Evolutionary conservation across 331 rosid species (phyloP).

Genomic region (Arachis monticola): DNA sequence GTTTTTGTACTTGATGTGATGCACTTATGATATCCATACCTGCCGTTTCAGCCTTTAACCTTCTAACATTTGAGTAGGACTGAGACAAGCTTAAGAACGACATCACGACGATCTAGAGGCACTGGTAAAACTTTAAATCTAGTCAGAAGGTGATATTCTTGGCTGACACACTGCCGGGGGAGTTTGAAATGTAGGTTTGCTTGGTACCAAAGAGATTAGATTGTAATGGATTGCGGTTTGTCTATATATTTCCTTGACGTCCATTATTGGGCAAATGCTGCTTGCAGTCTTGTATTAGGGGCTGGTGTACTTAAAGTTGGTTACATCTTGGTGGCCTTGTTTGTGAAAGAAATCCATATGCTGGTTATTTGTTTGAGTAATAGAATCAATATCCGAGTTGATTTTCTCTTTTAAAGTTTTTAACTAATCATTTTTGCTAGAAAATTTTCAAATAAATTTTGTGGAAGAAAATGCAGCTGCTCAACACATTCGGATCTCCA

Average conservation of each 20-base stretch:
- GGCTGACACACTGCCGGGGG: slow-evolving; percentile 18
- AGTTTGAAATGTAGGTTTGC: slow-evolving; percentile 41
- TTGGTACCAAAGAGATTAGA: slow-evolving; percentile 39
- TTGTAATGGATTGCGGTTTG: slow-evolving; percentile 49
- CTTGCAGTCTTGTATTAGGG: slow-evolving; percentile 48
- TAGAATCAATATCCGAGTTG: slow-evolving; percentile 7
- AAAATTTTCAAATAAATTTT: too few species aligned
- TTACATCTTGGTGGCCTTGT: slow-evolving; percentile 40
- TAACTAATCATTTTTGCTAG: neutral
- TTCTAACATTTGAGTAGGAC: slow-evolving; percentile 44
- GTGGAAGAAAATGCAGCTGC: too few species aligned
- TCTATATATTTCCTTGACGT: slow-evolving; percentile 40
- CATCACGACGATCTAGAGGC: slow-evolving; percentile 44
- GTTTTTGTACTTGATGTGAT: slow-evolving; percentile 59
- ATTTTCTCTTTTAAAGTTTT: neutral
- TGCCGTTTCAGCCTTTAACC: slow-evolving; percentile 44
- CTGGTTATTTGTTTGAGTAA: slow-evolving; percentile 41
- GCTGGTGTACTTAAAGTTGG: slow-evolving; percentile 34
- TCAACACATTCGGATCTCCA: too few species aligned
- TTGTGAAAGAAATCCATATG: slow-evolving; percentile 38
- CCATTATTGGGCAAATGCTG: slow-evolving; percentile 43
- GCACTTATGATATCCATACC: slow-evolving; percentile 41
- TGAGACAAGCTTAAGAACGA: slow-evolving; percentile 35
- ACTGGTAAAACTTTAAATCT: slow-evolving; percentile 33
- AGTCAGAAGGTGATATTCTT: slow-evolving; percentile 33